Evolutionary conservation across 768 basidiomycete species (phyloP), one percentile per base, ranked within the genome.

Genomic region (Omphalotus guepiniiformis): DNA sequence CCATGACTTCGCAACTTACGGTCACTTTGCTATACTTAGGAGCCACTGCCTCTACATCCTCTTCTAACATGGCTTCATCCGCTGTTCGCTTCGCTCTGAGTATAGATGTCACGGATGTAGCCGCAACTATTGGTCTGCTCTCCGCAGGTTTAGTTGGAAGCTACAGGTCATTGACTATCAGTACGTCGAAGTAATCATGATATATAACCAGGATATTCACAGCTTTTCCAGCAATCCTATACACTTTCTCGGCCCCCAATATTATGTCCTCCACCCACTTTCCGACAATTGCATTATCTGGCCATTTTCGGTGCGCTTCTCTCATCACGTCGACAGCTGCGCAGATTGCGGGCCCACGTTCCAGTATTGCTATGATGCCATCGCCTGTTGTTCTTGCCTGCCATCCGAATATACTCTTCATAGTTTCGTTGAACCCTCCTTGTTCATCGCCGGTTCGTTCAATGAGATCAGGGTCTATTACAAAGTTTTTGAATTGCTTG

Each of bases 201-300:
- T n/a, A n/a, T n/a, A 32, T 32, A 9, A 9, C n/a, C n/a, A 9
- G 30, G 30, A 9, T 9, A 32, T n/a, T 32, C 30, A 32, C 30
- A 9, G 30, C 30, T n/a, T 32, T 32, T n/a, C n/a, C 30, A 32
- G 30, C 30, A 32, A 9, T n/a, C 30, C n/a, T n/a, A 32, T 32
- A 32, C 30, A 32, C 30, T n/a, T 32, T 32, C n/a, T n/a, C n/a
- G n/a, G n/a, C n/a, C n/a, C n/a, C n/a, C n/a, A n/a, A n/a, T n/a
- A n/a, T n/a, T n/a, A n/a, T 32, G n/a, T n/a, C n/a, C n/a, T n/a
- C n/a, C 4, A 54, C 57, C 57, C 56, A 58, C 41, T 57, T 58
- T 42, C 53, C 46, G 21, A 58, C 35, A 12, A 58, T 51, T 25
- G 35, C 49, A 23, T 58, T 50, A 4, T 40, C 48, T 4, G 56